Evolutionary conservation across 768 basidiomycete species (phyloP).

Genomic region (Lyophyllum shimeji): DNA sequence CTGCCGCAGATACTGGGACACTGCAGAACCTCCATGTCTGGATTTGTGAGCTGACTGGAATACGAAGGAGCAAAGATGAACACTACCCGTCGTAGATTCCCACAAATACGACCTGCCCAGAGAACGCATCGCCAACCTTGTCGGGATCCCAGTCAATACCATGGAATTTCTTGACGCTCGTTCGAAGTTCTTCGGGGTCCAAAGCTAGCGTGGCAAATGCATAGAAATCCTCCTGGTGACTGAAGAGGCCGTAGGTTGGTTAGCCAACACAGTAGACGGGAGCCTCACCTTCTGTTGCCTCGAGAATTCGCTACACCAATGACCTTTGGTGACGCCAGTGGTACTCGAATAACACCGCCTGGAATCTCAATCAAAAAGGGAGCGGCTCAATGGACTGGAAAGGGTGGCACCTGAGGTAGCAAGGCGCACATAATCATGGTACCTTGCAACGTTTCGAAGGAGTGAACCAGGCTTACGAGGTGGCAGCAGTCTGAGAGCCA

Average conservation of each 20-base stretch:
- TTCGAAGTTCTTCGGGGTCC: constrained; percentile 69
- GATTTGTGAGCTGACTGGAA: constrained; percentile 7
- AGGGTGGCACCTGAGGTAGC: constrained; percentile 31
- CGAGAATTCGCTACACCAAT: constrained; percentile 76
- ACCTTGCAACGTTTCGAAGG: constrained; percentile 29
- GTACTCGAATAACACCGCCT: constrained; percentile 69
- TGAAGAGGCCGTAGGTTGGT: constrained; percentile 28
- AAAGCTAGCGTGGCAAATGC: constrained; percentile 74
- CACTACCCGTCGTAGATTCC: constrained; percentile 91
- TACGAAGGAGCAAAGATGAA: neutral
- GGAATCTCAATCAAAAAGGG: constrained; percentile 12
- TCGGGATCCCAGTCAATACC: constrained; percentile 74
- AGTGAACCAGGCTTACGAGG: constrained; percentile 13
- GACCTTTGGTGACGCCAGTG: constrained; percentile 73
- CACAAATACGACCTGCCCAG: constrained; percentile 79
- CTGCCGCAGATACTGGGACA: constrained; percentile 82
- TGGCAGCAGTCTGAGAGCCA: constrained; percentile 26
- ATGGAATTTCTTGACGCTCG: constrained; percentile 60
- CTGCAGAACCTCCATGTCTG: constrained; percentile 90
- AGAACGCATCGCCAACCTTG: constrained; percentile 49
- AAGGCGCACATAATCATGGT: constrained; percentile 75
- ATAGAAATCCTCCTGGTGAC: constrained; percentile 90
- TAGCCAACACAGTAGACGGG: neutral
- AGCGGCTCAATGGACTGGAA: neutral
- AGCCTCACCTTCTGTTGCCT: constrained; percentile 65